Conservation (phyloP, 2,329 filamentous ascomycete genomes). For the Trichoderma atroviride region DNA sequence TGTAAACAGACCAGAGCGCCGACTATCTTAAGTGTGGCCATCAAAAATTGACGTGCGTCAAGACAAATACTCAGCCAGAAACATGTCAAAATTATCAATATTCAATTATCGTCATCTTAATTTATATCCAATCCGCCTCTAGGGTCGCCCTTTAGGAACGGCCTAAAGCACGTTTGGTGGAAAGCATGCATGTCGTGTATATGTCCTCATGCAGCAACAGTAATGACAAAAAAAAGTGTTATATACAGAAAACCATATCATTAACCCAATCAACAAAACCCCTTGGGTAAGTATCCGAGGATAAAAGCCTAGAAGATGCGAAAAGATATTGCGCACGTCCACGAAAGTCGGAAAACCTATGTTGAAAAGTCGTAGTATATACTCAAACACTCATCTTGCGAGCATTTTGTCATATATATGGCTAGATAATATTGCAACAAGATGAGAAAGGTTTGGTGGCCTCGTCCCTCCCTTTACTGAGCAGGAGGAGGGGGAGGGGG, state of each 20-base stretch:
- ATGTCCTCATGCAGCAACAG: neutral
- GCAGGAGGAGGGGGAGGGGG: neutral
- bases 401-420: neutral
- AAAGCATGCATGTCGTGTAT: neutral
- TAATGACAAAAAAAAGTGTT: neutral
- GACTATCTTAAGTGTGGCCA: neutral
- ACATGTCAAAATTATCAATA: neutral
- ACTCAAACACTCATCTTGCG: slow-evolving; percentile 4
- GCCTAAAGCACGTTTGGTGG: neutral
- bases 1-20: too few relatives aligned
- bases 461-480: neutral
- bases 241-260: slow-evolving; percentile 18
- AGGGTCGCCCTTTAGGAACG: neutral
- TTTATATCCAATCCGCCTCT: neutral
- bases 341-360: neutral
- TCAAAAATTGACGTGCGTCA: neutral
- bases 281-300: neutral
- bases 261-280: slow-evolving; percentile 5
- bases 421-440: slow-evolving; percentile 3
- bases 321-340: neutral
- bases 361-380: slow-evolving; percentile 11
- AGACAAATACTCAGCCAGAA: neutral
- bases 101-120: slow-evolving; percentile 19
- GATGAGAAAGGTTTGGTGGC: neutral
- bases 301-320: neutral